Percentiles rank a stretch among this genome's conserved stretches.
These are phyloP conservation scores for Malus hybrid DNA, from an alignment of 331 rosid species.

Conservation along the genomic window DNA sequence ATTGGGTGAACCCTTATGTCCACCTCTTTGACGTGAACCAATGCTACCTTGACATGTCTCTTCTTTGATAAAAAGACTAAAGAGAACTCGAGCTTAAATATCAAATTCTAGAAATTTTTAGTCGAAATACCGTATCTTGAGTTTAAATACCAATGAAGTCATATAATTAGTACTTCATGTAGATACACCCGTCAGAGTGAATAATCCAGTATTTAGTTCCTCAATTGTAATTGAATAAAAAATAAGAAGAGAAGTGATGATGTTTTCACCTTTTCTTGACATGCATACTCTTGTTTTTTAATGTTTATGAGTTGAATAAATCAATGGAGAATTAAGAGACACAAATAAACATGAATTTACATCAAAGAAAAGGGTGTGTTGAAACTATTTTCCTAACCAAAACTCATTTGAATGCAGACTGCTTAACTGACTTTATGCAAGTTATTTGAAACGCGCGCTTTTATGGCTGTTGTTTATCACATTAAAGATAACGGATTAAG, in stretches of 20 bases:
- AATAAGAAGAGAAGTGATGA: background rate
- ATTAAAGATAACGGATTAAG: constrained; percentile 19
- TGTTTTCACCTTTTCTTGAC: background rate
- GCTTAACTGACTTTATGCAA: background rate
- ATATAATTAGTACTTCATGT: too few relatives aligned
- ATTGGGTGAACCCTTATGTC: too few relatives aligned
- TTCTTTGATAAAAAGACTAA: too few relatives aligned
- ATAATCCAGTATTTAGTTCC: background rate
- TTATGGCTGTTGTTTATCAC: background rate
- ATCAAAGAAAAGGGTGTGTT: background rate
- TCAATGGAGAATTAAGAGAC: background rate
- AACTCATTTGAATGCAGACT: background rate
- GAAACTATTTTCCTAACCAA: background rate
- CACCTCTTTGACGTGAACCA: too few relatives aligned
- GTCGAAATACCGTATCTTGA: too few relatives aligned
- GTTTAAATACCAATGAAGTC: too few relatives aligned
- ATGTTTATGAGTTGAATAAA: background rate
- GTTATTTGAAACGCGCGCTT: too few relatives aligned
- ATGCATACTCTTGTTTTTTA: background rate
- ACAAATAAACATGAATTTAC: background rate
- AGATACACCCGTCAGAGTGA: background rate
- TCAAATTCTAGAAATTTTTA: too few relatives aligned
- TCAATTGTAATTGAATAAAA: background rate
- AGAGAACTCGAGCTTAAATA: too few relatives aligned
- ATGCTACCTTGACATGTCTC: too few relatives aligned